Conservation (phyloP, 2,329 filamentous ascomycete genomes). For the Colletotrichum phormii region DNA sequence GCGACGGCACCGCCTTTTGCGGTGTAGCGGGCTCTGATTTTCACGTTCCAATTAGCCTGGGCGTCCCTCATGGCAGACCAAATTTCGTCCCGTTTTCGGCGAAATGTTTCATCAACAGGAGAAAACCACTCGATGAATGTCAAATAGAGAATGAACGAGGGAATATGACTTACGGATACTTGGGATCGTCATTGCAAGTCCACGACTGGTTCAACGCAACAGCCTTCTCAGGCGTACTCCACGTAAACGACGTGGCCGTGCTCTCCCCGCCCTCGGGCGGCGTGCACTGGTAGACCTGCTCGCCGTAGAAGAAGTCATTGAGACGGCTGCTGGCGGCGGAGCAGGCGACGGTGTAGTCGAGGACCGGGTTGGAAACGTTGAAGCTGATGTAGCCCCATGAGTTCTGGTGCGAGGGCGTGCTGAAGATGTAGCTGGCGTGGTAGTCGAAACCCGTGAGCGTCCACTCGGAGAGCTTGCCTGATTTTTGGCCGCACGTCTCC, state of each 20-base stretch:
- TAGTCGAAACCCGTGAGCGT: conserved; percentile 57
- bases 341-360: conserved; percentile 53
- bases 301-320: conserved; percentile 63
- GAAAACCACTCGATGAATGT: too few relatives aligned
- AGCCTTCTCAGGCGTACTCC: conserved; percentile 47
- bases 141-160: not conserved
- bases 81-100: too few relatives aligned
- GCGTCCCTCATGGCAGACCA: not conserved
- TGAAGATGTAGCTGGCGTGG: conserved; percentile 61
- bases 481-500: conserved; percentile 30
- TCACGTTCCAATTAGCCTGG: not conserved
- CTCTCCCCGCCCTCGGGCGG: conserved; percentile 42
- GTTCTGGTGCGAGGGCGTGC: conserved; percentile 63
- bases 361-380: conserved; percentile 59
- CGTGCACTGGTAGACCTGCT: conserved; percentile 55
- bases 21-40: conserved; percentile 41
- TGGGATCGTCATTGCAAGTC: conserved; percentile 55
- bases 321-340: conserved; percentile 54
- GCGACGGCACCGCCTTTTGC: conserved; percentile 43
- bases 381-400: conserved; percentile 60
- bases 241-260: conserved; percentile 56
- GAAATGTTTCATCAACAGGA: too few relatives aligned
- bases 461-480: conserved; percentile 48
- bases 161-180: conserved; percentile 32
- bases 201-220: conserved; percentile 62